Conservation (phyloP, 2,329 filamentous ascomycete species). For the Coniella vitis region DNA sequence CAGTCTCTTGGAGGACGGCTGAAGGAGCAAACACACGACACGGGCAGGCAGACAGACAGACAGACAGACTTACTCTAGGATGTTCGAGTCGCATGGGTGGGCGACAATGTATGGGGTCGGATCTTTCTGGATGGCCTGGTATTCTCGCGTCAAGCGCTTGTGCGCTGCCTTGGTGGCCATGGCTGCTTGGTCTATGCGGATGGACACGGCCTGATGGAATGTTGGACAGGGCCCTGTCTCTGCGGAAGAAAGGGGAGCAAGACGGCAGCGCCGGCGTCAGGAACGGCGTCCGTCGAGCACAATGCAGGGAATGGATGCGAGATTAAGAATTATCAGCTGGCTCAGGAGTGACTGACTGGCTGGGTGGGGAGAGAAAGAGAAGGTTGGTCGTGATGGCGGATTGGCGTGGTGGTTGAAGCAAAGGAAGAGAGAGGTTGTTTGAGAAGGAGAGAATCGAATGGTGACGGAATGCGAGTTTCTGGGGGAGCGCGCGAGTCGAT, state of each 20-base stretch:
- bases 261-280: too few relatives aligned
- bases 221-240: background rate
- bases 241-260: background rate
- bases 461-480: too few relatives aligned
- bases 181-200: background rate
- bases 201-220: background rate
- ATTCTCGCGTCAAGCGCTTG: conserved; percentile 48
- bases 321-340: too few relatives aligned
- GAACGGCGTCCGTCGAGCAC: too few relatives aligned
- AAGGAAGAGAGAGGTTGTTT: too few relatives aligned
- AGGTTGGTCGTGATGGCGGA: too few relatives aligned
- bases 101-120: conserved; percentile 85
- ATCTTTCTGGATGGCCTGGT: conserved; percentile 59
- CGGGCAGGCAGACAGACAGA: background rate
- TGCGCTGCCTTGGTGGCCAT: conserved; percentile 18
- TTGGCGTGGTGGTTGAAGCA: too few relatives aligned
- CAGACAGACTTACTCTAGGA: conserved; percentile 66
- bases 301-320: too few relatives aligned
- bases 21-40: background rate
- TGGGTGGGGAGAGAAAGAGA: too few relatives aligned
- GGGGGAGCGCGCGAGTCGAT: too few relatives aligned
- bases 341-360: too few relatives aligned
- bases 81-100: conserved; percentile 85
- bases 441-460: too few relatives aligned
- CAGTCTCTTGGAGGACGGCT: background rate